phyloP scores from a whole-genome alignment of 129 eudicot species.

The Chrysanthemum seticuspe region DNA sequence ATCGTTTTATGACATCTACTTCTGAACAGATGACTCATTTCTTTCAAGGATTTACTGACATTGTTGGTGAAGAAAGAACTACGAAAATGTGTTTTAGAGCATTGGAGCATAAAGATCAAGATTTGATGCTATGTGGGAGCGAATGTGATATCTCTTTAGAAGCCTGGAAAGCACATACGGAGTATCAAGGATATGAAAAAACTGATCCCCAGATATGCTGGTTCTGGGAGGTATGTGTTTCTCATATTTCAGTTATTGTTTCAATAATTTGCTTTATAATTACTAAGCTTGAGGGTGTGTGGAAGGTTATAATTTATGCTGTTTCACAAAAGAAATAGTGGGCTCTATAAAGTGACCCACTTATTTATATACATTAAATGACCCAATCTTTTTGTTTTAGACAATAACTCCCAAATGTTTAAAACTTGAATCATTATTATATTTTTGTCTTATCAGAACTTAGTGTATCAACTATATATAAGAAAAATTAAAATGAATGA shows the following conservation, averaged over 20 bases:
- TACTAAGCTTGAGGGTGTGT: too few species aligned
- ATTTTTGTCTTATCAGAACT: too few species aligned
- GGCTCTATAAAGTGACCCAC: too few species aligned
- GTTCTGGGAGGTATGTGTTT: slow-evolving; percentile 78
- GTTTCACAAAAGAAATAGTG: too few species aligned
- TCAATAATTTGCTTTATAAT: background rate
- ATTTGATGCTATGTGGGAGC: slow-evolving; percentile 74
- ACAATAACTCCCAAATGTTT: too few species aligned
- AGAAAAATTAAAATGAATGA: background rate
- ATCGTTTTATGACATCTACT: slow-evolving; percentile 58
- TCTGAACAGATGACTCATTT: slow-evolving; percentile 58
- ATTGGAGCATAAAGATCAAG: slow-evolving; percentile 71
- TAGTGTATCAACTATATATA: background rate
- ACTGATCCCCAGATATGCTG: slow-evolving; percentile 70
- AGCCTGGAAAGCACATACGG: slow-evolving; percentile 84
- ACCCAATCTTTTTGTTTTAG: too few species aligned
- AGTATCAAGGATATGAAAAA: slow-evolving; percentile 57
- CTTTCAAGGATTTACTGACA: slow-evolving; percentile 61
- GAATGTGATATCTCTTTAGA: slow-evolving; percentile 61
- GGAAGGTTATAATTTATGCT: too few species aligned
- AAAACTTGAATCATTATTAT: too few species aligned
- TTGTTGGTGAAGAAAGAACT: slow-evolving; percentile 27
- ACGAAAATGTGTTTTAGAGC: slow-evolving; percentile 47
- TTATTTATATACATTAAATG: too few species aligned
- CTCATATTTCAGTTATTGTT: background rate